phyloP scores from a whole-genome alignment of 495 filamentous ascomycete genomes.

The Aspergillus campestris region DNA sequence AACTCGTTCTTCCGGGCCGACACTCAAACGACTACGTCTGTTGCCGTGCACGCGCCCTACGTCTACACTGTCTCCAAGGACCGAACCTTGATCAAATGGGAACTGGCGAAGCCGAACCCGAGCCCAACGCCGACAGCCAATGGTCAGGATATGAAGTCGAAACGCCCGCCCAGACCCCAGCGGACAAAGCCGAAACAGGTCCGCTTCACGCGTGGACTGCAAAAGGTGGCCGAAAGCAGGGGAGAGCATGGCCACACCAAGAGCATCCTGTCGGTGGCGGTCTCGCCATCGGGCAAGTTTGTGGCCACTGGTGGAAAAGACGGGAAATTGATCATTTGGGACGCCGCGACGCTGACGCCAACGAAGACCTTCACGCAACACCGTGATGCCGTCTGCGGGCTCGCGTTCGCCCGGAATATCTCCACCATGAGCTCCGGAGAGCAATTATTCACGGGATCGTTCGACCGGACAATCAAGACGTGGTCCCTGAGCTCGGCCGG shows the following conservation, averaged over 20 bases:
- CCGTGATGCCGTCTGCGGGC: slow-evolving; percentile 72
- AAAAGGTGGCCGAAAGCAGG: slow-evolving; percentile 50
- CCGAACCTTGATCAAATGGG: slow-evolving; percentile 78
- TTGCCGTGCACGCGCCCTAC: slow-evolving; percentile 69
- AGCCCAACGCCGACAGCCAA: slow-evolving; percentile 29
- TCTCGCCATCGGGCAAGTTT: slow-evolving; percentile 80
- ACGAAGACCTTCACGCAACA: slow-evolving; percentile 84
- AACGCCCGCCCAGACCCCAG: slow-evolving; percentile 54
- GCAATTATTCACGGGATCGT: slow-evolving; percentile 80
- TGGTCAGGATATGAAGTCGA: slow-evolving; percentile 46
- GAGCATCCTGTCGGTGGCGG: slow-evolving; percentile 72
- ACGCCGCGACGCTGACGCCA: slow-evolving; percentile 66
- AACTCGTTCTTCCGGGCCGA: slow-evolving; percentile 68
- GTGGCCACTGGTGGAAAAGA: slow-evolving; percentile 85
- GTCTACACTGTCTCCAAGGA: slow-evolving; percentile 86
- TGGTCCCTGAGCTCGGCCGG: slow-evolving; percentile 59
- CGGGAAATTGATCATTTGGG: slow-evolving; percentile 76
- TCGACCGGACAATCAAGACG: slow-evolving; percentile 82
- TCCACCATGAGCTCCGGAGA: slow-evolving; percentile 49
- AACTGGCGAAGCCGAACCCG: slow-evolving; percentile 42
- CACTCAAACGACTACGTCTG: slow-evolving; percentile 65
- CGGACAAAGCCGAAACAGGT: slow-evolving; percentile 65
- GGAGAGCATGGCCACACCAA: slow-evolving; percentile 66
- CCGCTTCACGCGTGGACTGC: slow-evolving; percentile 54
- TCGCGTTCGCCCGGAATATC: slow-evolving; percentile 80